A percentile compares a stretch with the other conserved stretches of the same genome.
phyloP scores from a whole-genome alignment of 2,329 filamentous ascomycete genomes.

The Calonectria multiphialidica region DNA sequence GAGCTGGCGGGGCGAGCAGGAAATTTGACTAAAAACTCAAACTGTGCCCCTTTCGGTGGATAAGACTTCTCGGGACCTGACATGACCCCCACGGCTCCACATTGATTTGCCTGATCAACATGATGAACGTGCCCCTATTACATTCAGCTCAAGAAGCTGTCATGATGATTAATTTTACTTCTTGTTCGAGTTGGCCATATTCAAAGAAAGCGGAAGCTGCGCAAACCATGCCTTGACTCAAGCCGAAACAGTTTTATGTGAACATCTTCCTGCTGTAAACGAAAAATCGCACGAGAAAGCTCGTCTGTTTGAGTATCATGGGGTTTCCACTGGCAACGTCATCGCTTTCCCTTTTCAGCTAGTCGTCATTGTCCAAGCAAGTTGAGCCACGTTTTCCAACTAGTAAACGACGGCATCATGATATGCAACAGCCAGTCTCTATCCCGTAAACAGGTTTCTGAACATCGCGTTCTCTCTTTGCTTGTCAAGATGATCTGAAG shows the following conservation, averaged over 20 bases:
- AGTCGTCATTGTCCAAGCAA: background rate
- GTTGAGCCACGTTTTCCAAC: background rate
- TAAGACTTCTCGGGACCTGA: conserved; percentile 9
- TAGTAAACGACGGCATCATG: background rate
- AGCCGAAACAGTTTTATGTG: background rate
- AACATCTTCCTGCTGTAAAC: background rate
- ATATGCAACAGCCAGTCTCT: background rate
- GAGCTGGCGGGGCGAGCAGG: background rate
- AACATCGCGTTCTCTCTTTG: too few species aligned
- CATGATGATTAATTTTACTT: background rate
- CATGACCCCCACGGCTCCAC: conserved; percentile 4
- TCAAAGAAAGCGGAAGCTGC: background rate
- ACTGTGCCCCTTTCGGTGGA: background rate
- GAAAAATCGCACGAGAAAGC: background rate
- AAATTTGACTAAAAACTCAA: background rate
- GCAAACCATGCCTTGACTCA: background rate
- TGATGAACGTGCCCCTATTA: background rate
- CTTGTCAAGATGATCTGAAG: too few species aligned
- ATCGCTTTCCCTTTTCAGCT: background rate
- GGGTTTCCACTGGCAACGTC: background rate
- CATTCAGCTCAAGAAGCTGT: background rate
- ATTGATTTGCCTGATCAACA: background rate
- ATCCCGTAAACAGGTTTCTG: too few species aligned
- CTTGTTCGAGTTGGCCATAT: background rate
- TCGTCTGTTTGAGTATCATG: too few species aligned